Conservation (phyloP, 495 filamentous ascomycete species). For the Sabuloglossum arenarium region DNA sequence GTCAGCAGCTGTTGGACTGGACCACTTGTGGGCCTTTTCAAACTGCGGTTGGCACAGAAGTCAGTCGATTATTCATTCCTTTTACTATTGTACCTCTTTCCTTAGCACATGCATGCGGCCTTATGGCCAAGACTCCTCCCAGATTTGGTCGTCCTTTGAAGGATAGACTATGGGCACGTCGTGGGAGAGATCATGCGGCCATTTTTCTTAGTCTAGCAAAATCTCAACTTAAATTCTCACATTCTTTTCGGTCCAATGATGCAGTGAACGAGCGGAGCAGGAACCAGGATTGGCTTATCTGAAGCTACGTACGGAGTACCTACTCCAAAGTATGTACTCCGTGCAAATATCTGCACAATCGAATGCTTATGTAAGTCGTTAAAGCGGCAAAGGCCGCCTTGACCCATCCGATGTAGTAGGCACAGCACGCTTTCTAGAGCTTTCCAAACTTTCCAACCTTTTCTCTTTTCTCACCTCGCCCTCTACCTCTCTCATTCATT, state of each 20-base stretch:
- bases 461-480: not conserved
- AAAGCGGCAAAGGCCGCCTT: not conserved
- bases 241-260: too few species aligned
- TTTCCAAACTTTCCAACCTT: not conserved
- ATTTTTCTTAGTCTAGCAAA: too few species aligned
- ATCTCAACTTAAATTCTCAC: too few species aligned
- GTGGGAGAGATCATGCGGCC: too few species aligned
- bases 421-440: not conserved
- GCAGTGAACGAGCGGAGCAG: too few species aligned
- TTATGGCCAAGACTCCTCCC: not conserved
- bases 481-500: not conserved
- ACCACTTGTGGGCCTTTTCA: not conserved
- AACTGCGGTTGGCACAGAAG: not conserved
- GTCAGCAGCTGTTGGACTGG: not conserved
- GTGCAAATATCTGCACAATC: too few species aligned
- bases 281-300: too few species aligned
- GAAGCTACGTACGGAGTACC: too few species aligned
- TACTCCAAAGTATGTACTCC: too few species aligned
- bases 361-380: not conserved
- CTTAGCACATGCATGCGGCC: not conserved
- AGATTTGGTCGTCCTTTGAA: not conserved
- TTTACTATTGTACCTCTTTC: not conserved
- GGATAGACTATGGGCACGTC: too few species aligned
- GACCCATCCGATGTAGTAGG: not conserved
- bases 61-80: not conserved